Base-by-base conservation (phyloP, 805 yeast genomes). In the Metschnikowia borealis region DNA sequence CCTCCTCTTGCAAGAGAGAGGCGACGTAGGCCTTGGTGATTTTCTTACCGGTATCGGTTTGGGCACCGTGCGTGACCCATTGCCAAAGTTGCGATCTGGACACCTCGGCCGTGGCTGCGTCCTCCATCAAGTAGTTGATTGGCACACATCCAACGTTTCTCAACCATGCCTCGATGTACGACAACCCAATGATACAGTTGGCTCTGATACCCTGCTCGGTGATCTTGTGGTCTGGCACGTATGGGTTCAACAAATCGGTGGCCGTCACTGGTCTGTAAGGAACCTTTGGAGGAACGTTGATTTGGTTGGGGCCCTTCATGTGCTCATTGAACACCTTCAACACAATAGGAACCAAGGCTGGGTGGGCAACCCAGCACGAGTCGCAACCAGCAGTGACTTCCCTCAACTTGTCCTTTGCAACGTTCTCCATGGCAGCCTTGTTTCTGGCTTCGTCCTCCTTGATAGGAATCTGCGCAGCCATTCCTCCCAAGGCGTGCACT, bases 341-440 rank as follows among this genome's bases (percentile, higher is more conserved):
- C 38, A 89, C 90, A 55, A 86, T 80, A 15, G 84, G 78, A 23
- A 87, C 87, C 65, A 87, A 75, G 18, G 90, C 91, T 15, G 95
- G 95, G 62, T 87, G 94, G 14, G 92, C 92, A 64, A 87, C 87
- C 95, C 95, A 87, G 52, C 92, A 85, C 46, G 94, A 90, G 72
- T 87, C 95, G 69, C 88, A 89, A 44, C 94, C 94, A 49, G 86
- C 84, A 46, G 74, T 69, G 44, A 85, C 86, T 69, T 87, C 95
- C 60, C 94, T 74, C 57, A 84, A 76, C 70, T 87, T 87, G 69
- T 87, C 95, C 65, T 77, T 80, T 56, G 80, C 78, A 48, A 87
- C 94, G 57, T 84, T 85, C 44, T 77, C 81, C 83, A 87, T 79
- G 8, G 91, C 92, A 44, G 73, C 70, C 43, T 74, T 73, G 69